Evolutionary conservation across 75 land plant species (phyloP), one percentile per base, ranked within the genome.

Genomic region (Picea sitchensis): DNA sequence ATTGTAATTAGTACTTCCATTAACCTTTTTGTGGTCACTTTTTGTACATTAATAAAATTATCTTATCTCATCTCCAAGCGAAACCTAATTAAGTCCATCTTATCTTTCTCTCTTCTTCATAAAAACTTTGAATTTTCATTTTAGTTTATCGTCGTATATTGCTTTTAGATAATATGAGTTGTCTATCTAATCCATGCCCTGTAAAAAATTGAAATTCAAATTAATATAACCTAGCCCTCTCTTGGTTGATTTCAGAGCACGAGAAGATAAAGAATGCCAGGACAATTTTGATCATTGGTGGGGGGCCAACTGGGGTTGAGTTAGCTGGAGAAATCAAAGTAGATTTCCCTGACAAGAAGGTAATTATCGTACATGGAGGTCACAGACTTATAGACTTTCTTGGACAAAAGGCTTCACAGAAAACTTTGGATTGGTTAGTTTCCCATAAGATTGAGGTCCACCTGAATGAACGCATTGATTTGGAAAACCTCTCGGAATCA

Each of bases 251-350:
- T 63, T 51, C 84, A 86, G 87, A 86, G 20, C 30, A 86, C 60
- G 57, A 81, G 38, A 86, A 80, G 31, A 62, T 86, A 58, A 77
- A 68, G 58, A 85, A 84, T 3, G 86, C 96, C 2, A 79, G 82
- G 18, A 83, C 90, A 6, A 77, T 94, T 56, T 84, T 95, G 65
- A 89, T 95, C 12, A 83, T 95, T 75, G 98, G 98, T 77, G 98
- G 98, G 31, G 98, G 98, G 1, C 96, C 96, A 12, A 86, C 89
- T 17, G 96, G 98, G n/a, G 92, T 93, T 36, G 98, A 95, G 81
- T 89, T 95, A 14, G 96, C 94, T 1, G 98, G 86, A 75, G 98
- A 95, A 80, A 90, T 95, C 73, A 87, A 78, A 17, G 81, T 80
- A n/a, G 96, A 91, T 71, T 95, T 88, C 73, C 98, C 98, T 11